Base-by-base conservation (phyloP, 306 rosid genomes). In the Ceratonia siliqua region DNA sequence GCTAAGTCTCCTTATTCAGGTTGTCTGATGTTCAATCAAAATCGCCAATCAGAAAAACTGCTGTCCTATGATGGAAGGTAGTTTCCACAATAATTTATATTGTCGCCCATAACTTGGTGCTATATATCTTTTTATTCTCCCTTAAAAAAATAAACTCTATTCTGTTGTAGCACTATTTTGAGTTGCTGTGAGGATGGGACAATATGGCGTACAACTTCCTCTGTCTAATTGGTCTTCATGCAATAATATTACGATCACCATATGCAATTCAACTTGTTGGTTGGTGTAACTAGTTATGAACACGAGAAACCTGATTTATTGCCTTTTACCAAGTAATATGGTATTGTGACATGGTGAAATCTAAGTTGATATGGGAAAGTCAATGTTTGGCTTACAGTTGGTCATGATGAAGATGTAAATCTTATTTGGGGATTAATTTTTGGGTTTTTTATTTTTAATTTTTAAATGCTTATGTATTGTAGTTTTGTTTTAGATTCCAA, bases 11-110 rank as follows among this genome's bases (percentile, higher is more conserved):
- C 78, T 61, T 54, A 42, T 79, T 43, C 83, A 94, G 97, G 90
- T 73, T 94, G 75, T 75, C 85, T 28, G 96, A 92, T 83, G 64
- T 92, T 75, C 96, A 94, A 80, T 94, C 97, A 12, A 94, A 86
- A 81, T 89, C 96, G 8, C 88, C 92, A 13, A 92, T 92, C 65
- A 90, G 99, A 83, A 97, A 92, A 70, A 94, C 97, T 27, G 99
- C 98, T 59, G 79, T 95, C 99, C 62, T 92, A 72, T 45, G 96
- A 95, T 68, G 99, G 99, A 89, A 90, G 98, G 99, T 95, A 70
- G 70, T 70, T 63, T 62, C n/a, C 27, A 30, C 33, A 48, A 54
- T 42, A 21, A 56, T 72, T 62, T 33, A 18, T 28, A 10, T 28
- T 62, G 33, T 5, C 24, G 52, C 39, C 35, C 63, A 39, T 22